A percentile compares a stretch with the other conserved stretches of the same genome.
phyloP scores from a whole-genome alignment of 371 early-diverging fungal genomes.

The Dichotomocladium elegans region DNA sequence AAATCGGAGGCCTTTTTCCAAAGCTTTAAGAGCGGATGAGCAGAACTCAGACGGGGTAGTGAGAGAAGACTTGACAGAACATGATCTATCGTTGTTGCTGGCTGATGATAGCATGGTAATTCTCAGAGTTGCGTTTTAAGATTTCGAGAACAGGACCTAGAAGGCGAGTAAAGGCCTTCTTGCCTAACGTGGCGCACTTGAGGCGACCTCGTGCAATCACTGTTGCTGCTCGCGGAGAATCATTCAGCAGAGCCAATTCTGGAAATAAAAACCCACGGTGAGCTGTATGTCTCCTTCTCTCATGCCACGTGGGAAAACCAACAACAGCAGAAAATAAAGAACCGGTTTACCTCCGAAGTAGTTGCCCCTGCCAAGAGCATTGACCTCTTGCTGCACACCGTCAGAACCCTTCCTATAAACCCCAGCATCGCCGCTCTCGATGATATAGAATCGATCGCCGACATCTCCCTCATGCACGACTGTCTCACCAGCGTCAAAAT shows the following conservation, averaged over 20 bases:
- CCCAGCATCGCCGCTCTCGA: slow-evolving; percentile 84
- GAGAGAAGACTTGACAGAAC: neutral
- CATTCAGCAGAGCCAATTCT: slow-evolving; percentile 88
- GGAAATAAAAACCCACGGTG: neutral
- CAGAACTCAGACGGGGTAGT: no score
- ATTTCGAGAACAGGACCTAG: slow-evolving; percentile 90
- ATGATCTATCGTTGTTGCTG: slow-evolving; percentile 10
- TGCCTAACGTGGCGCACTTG: slow-evolving; percentile 88
- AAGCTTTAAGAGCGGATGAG: no score
- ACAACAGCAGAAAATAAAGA: no score
- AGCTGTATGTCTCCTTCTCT: neutral
- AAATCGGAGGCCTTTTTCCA: no score
- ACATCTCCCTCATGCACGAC: slow-evolving; percentile 70
- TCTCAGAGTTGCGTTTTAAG: slow-evolving; percentile 79
- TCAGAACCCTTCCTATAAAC: slow-evolving; percentile 33
- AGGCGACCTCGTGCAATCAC: slow-evolving; percentile 79
- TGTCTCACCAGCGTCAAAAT: slow-evolving; percentile 62
- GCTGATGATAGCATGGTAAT: slow-evolving; percentile 52
- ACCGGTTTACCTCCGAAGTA: slow-evolving; percentile 87
- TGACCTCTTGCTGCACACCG: slow-evolving; percentile 75
- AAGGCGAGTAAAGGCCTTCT: slow-evolving; percentile 87
- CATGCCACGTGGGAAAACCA: neutral
- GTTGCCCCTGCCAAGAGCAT: slow-evolving; percentile 77
- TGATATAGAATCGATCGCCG: slow-evolving; percentile 63
- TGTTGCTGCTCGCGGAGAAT: slow-evolving; percentile 89